Evolutionary conservation across 768 basidiomycete genomes (phyloP).

Genomic region (Lentinula guzmanii): DNA sequence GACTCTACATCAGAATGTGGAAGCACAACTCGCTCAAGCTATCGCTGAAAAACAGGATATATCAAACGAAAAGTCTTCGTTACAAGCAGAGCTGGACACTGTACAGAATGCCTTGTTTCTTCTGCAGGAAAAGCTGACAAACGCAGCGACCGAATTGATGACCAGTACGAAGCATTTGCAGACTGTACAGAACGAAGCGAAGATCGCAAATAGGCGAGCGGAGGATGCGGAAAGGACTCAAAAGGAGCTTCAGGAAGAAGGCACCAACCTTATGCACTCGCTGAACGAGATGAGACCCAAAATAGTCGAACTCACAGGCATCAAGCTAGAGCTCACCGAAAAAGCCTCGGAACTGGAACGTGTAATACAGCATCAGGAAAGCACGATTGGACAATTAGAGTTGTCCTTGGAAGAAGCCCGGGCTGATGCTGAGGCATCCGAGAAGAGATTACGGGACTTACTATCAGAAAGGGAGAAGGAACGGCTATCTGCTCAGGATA

Average conservation of each 20-base stretch:
- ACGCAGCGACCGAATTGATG: constrained; percentile 48
- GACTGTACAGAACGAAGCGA: constrained; percentile 59
- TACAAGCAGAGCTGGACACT: constrained; percentile 42
- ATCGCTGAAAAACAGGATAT: constrained; percentile 44
- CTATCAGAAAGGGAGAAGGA: constrained; percentile 49
- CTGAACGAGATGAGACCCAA: constrained; percentile 84
- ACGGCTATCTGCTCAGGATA: constrained; percentile 37
- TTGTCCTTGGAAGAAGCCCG: constrained; percentile 47
- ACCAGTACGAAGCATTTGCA: constrained; percentile 52
- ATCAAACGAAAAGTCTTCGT: constrained; percentile 39
- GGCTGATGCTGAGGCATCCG: constrained; percentile 41
- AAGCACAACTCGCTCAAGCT: constrained; percentile 36
- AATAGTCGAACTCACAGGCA: constrained; percentile 73
- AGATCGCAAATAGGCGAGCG: constrained; percentile 56
- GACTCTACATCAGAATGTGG: constrained; percentile 28
- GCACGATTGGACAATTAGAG: constrained; percentile 57
- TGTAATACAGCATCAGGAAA: constrained; percentile 48
- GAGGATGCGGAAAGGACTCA: constrained; percentile 71
- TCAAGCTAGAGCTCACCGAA: constrained; percentile 64
- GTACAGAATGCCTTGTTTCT: constrained; percentile 41
- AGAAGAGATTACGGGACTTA: constrained; percentile 37
- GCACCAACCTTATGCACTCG: constrained; percentile 71
- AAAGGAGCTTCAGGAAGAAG: constrained; percentile 70
- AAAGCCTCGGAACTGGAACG: constrained; percentile 52
- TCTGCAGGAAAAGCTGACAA: constrained; percentile 54